A percentile compares a stretch with the other conserved stretches of the same genome.
phyloP scores from a whole-genome alignment of 2,329 filamentous ascomycete genomes.

The Neurospora crassa region DNA sequence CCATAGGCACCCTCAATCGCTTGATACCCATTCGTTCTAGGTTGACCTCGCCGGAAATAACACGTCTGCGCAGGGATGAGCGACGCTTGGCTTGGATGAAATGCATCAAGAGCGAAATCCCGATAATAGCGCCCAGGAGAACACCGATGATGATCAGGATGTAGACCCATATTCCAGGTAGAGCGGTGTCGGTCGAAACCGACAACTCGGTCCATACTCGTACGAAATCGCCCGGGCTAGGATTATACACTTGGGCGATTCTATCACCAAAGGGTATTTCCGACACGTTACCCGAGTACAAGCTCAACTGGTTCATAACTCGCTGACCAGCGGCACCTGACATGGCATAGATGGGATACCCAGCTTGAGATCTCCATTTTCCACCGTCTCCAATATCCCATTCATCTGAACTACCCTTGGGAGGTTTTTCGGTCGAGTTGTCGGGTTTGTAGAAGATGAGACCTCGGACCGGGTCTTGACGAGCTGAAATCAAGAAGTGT shows the following conservation, averaged over 20 bases:
- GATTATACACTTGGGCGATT: constrained; percentile 44
- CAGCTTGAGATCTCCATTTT: constrained; percentile 61
- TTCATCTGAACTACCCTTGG: constrained; percentile 48
- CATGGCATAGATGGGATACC: constrained; percentile 77
- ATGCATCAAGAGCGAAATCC: constrained; percentile 66
- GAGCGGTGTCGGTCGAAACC: constrained; percentile 34
- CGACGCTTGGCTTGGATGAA: constrained; percentile 64
- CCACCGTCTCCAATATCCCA: constrained; percentile 66
- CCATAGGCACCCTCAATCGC: constrained; percentile 63
- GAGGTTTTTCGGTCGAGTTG: constrained; percentile 50
- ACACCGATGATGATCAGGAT: constrained; percentile 61
- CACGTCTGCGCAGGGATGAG: constrained; percentile 55
- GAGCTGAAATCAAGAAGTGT: constrained; percentile 58
- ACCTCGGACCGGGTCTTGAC: constrained; percentile 47
- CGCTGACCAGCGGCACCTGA: constrained; percentile 54
- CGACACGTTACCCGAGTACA: constrained; percentile 69
- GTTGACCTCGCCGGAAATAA: constrained; percentile 72
- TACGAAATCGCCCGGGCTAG: constrained; percentile 48
- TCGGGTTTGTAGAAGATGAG: constrained; percentile 55
- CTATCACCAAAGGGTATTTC: constrained; percentile 47
- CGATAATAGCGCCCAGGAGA: constrained; percentile 55
- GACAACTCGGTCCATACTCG: constrained; percentile 49
- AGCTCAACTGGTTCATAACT: constrained; percentile 61
- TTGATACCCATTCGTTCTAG: constrained; percentile 81
- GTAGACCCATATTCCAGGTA: constrained; percentile 78